phyloP scores from a whole-genome alignment of 2,329 filamentous ascomycete species.

The Pezicula radicicola region DNA sequence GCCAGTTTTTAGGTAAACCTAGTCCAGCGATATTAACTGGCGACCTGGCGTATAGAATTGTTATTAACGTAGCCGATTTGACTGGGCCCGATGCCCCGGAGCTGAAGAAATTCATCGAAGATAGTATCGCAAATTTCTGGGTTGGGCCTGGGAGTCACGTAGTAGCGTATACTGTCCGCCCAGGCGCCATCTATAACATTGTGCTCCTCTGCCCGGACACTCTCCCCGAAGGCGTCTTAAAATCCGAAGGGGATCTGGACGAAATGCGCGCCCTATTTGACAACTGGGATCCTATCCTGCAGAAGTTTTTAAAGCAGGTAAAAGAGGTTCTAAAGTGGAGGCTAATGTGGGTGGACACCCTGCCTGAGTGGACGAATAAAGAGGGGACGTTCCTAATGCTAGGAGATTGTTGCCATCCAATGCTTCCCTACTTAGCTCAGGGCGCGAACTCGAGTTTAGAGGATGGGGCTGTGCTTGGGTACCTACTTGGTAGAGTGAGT shows the following conservation, averaged over 20 bases:
- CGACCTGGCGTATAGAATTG: constrained; percentile 63
- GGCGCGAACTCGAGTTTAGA: constrained; percentile 67
- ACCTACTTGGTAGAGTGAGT: constrained; percentile 49
- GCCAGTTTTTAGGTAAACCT: constrained; percentile 40
- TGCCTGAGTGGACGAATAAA: constrained; percentile 19
- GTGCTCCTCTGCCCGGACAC: constrained; percentile 65
- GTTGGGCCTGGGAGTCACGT: constrained; percentile 59
- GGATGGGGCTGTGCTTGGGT: constrained; percentile 63
- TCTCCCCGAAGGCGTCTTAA: constrained; percentile 49
- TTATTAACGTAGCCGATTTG: constrained; percentile 50
- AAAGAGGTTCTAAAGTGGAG: constrained; percentile 67
- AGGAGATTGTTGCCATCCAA: constrained; percentile 62
- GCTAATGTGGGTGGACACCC: constrained; percentile 49
- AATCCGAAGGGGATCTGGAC: constrained; percentile 49
- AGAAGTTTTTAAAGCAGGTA: constrained; percentile 43
- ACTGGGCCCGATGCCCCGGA: constrained; percentile 40
- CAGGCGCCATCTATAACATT: constrained; percentile 60
- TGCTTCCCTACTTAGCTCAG: constrained; percentile 62
- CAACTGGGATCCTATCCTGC: constrained; percentile 61
- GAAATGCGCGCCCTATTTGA: constrained; percentile 60
- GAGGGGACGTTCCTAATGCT: constrained; percentile 25
- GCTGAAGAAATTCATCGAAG: constrained; percentile 50
- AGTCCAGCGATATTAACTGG: constrained; percentile 55
- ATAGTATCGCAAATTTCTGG: constrained; percentile 58
- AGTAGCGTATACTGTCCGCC: constrained; percentile 59